Evolutionary conservation across 768 basidiomycete genomes (phyloP).

Genomic region (Boletus subparvulus): DNA sequence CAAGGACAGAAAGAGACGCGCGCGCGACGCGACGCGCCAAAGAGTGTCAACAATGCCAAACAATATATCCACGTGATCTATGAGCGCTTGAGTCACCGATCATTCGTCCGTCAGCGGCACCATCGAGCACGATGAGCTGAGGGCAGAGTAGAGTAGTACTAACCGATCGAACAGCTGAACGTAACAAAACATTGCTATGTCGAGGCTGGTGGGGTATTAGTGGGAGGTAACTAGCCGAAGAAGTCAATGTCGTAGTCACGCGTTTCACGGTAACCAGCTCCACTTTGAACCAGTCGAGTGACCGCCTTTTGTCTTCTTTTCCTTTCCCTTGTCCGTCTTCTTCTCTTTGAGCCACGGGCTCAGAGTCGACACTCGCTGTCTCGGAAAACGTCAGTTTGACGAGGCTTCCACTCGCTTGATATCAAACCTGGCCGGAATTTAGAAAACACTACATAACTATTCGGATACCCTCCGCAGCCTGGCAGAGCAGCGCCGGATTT

Average conservation of each 20-base stretch:
- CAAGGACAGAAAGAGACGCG: slow-evolving; percentile 7
- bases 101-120: not conserved
- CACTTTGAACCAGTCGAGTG: not conserved
- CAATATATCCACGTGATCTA: slow-evolving; percentile 10
- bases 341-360: slow-evolving; percentile 12
- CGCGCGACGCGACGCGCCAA: slow-evolving; percentile 30
- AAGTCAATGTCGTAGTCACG: slow-evolving; percentile 13
- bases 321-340: slow-evolving; percentile 1
- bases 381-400: slow-evolving; percentile 16
- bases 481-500: slow-evolving; percentile 45
- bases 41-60: slow-evolving; percentile 24
- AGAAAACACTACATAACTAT: slow-evolving; percentile 3
- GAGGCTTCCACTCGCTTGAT: slow-evolving; percentile 33
- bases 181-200: not conserved
- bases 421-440: slow-evolving; percentile 4
- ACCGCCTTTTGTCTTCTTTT: not conserved
- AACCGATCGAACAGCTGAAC: not conserved
- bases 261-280: slow-evolving; percentile 21
- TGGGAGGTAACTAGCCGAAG: slow-evolving; percentile 19
- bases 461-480: slow-evolving; percentile 34
- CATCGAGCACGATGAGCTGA: not conserved
- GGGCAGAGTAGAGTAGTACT: not conserved
- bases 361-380: slow-evolving; percentile 19
- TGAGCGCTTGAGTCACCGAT: not conserved
- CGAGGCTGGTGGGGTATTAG: not conserved